Percentiles rank a stretch among this genome's conserved stretches.
Conservation (phyloP, 1,284 basidiomycete genomes). For the Neonothopanus nambi region DNA sequence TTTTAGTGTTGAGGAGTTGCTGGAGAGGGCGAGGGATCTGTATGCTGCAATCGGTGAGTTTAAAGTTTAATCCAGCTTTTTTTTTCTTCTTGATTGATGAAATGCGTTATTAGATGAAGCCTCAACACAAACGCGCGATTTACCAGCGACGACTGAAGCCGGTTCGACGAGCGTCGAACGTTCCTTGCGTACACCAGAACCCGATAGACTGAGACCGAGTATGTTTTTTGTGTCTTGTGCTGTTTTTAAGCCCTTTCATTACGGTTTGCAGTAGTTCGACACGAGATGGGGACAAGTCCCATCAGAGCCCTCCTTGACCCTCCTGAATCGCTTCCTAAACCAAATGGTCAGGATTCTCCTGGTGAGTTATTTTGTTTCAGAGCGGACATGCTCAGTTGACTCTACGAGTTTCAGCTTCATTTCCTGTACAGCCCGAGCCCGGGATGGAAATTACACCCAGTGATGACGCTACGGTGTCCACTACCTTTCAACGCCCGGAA, state of each 20-base stretch:
- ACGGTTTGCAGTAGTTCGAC: constrained; percentile 1
- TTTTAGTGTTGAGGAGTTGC: constrained; percentile 8
- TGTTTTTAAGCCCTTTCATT: not conserved
- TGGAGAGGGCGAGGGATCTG: constrained; percentile 10
- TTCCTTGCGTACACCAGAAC: not conserved
- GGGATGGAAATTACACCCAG: too few species aligned
- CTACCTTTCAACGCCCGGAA: too few species aligned
- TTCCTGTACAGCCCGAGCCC: too few species aligned
- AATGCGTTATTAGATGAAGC: not conserved
- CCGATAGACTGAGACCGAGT: not conserved
- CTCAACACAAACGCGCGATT: not conserved
- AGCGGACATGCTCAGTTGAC: too few species aligned
- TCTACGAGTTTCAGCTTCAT: too few species aligned
- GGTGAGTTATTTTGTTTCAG: too few species aligned
- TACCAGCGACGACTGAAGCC: too few species aligned
- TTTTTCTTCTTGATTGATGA: not conserved
- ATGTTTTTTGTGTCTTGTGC: not conserved
- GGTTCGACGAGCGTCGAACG: too few species aligned
- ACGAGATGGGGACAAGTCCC: constrained; percentile 6
- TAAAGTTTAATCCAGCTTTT: not conserved
- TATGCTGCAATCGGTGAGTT: constrained; percentile 3
- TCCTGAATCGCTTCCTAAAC: too few species aligned
- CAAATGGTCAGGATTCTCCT: too few species aligned
- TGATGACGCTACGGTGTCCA: too few species aligned
- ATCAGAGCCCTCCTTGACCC: not conserved